phyloP scores from a whole-genome alignment of 1,284 basidiomycete genomes.

The Puccinia triticina region DNA sequence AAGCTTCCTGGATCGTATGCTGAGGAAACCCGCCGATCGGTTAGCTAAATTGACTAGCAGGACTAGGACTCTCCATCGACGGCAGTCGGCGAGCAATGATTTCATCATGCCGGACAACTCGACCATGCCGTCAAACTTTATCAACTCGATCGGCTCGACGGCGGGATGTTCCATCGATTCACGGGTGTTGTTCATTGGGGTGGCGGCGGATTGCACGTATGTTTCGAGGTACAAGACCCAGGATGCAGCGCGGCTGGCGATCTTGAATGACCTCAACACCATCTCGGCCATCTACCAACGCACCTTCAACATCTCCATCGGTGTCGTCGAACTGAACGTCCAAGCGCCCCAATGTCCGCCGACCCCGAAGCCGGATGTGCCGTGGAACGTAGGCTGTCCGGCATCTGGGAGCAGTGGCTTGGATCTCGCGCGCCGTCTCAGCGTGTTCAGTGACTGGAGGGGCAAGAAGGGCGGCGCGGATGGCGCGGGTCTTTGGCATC shows the following conservation, averaged over 20 bases:
- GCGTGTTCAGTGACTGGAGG: conserved; percentile 80
- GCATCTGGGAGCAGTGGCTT: conserved; percentile 61
- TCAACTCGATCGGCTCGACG: conserved; percentile 62
- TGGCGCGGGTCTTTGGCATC: conserved; percentile 78
- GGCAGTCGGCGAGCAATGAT: conserved; percentile 64
- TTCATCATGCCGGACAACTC: conserved; percentile 19
- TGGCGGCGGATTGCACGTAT: conserved; percentile 85
- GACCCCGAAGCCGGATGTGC: conserved; percentile 61
- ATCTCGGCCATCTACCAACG: conserved; percentile 73
- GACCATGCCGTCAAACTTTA: conserved; percentile 25
- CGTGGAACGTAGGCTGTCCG: conserved; percentile 64
- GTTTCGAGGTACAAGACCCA: conserved; percentile 68
- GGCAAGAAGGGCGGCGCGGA: conserved; percentile 66
- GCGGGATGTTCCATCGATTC: conserved; percentile 75
- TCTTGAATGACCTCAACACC: conserved; percentile 74
- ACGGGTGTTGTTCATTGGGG: conserved; percentile 79
- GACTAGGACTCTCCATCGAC: conserved; percentile 65
- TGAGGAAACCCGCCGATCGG: conserved; percentile 15
- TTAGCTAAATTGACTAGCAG: background rate
- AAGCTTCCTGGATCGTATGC: conserved; percentile 54
- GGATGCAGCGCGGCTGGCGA: conserved; percentile 72
- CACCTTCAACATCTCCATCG: conserved; percentile 83
- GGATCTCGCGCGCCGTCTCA: conserved; percentile 71
- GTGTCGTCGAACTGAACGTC: conserved; percentile 77
- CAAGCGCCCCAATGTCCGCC: conserved; percentile 66